phyloP scores from a whole-genome alignment of 2,329 filamentous ascomycete species.

The Alternaria dauci region DNA sequence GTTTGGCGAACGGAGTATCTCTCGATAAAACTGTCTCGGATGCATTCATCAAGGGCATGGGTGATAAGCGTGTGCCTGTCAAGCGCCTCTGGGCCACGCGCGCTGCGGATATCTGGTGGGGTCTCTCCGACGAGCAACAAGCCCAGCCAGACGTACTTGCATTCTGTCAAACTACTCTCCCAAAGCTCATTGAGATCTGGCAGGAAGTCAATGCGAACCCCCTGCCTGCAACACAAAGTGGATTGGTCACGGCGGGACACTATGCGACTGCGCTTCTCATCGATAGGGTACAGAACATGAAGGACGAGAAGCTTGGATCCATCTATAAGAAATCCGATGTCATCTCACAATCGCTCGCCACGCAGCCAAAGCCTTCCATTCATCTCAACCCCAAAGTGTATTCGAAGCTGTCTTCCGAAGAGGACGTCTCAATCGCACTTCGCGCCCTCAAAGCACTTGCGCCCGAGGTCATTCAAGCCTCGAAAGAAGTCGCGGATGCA shows the following conservation, averaged over 20 bases:
- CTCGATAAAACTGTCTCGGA: conserved; percentile 74
- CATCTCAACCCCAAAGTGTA: conserved; percentile 86
- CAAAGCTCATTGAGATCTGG: conserved; percentile 73
- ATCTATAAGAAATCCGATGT: conserved; percentile 70
- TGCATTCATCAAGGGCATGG: conserved; percentile 79
- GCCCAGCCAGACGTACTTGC: conserved; percentile 57
- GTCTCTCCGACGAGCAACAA: conserved; percentile 59
- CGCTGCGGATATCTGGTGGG: conserved; percentile 74
- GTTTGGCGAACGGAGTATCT: conserved; percentile 67
- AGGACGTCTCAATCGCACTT: conserved; percentile 81
- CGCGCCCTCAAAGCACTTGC: conserved; percentile 73
- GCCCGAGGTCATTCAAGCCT: conserved; percentile 61
- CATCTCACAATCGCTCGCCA: conserved; percentile 69
- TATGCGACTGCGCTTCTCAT: conserved; percentile 72
- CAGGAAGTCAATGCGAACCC: conserved; percentile 82
- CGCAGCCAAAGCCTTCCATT: conserved; percentile 86
- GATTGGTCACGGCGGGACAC: conserved; percentile 81
- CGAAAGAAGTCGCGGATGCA: conserved; percentile 62
- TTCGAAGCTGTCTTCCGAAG: conserved; percentile 75
- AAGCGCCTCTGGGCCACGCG: conserved; percentile 83
- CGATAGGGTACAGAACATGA: conserved; percentile 62
- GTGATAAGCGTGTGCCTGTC: conserved; percentile 82
- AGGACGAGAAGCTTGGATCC: conserved; percentile 64
- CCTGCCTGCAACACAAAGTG: conserved; percentile 78
- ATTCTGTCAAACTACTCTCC: conserved; percentile 61